These are phyloP conservation scores for Acaromyces ingoldii DNA, from an alignment of 1,284 basidiomycete genomes.

Conservation along the genomic window DNA sequence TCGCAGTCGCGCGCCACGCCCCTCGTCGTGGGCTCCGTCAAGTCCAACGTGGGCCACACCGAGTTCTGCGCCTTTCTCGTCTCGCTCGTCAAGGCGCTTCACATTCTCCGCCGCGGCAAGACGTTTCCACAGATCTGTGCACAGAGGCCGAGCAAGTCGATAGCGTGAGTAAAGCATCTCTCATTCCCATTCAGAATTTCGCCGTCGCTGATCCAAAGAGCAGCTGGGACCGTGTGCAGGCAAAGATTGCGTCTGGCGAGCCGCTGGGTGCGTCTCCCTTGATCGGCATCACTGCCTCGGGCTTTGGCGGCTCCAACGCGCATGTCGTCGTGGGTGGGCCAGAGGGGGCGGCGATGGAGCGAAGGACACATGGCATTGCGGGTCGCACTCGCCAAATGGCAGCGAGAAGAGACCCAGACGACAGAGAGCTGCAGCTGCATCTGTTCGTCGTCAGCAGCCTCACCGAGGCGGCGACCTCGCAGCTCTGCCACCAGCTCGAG, in stretches of 20 bases:
- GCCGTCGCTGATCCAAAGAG: constrained; percentile 11
- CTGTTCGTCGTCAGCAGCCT: background rate
- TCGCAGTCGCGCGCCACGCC: constrained; percentile 9
- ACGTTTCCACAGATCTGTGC: constrained; percentile 14
- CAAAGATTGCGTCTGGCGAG: constrained; percentile 11
- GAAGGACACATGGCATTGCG: no score
- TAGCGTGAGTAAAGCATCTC: no score
- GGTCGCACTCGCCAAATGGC: no score
- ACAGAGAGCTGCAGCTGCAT: background rate
- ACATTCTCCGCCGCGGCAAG: constrained; percentile 12
- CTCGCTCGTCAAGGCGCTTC: constrained; percentile 16
- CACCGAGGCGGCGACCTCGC: background rate
- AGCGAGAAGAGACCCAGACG: no score
- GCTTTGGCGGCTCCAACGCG: constrained; percentile 24
- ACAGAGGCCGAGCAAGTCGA: no score
- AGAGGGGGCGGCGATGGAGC: constrained; percentile 11
- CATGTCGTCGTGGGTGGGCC: constrained; percentile 14
- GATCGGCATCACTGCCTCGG: constrained; percentile 15
- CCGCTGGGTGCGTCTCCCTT: constrained; percentile 10
- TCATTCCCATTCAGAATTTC: no score
- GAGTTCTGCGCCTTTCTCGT: constrained; percentile 19
- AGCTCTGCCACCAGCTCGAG: background rate
- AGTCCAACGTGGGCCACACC: constrained; percentile 23
- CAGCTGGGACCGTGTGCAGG: constrained; percentile 16
- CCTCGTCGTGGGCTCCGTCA: constrained; percentile 20